phyloP scores from a whole-genome alignment of 495 filamentous ascomycete genomes.

The Penicillium angulare region DNA sequence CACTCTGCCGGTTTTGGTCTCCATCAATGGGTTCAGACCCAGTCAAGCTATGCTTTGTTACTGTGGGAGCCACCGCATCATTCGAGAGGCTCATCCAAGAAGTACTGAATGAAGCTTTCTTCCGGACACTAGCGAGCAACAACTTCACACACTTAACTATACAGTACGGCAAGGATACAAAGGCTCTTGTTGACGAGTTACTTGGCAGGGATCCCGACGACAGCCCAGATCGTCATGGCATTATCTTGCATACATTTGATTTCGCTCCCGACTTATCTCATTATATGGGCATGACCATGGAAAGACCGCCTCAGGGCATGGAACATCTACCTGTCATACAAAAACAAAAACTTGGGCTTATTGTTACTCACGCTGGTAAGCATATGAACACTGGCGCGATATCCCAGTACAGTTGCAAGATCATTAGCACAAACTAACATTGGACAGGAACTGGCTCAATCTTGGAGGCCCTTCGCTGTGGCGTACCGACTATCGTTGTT shows the following conservation, averaged over 20 bases:
- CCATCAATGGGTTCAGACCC: no score
- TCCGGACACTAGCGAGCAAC: slow-evolving; percentile 49
- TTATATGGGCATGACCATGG: slow-evolving; percentile 54
- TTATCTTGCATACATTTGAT: slow-evolving; percentile 62
- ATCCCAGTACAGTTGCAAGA: no score
- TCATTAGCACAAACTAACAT: neutral
- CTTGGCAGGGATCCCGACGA: slow-evolving; percentile 11
- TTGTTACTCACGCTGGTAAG: slow-evolving; percentile 87
- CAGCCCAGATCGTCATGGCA: slow-evolving; percentile 25
- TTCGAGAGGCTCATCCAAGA: slow-evolving; percentile 71
- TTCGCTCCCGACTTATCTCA: slow-evolving; percentile 58
- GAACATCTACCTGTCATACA: slow-evolving; percentile 24
- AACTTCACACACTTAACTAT: slow-evolving; percentile 67
- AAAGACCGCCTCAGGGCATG: slow-evolving; percentile 34
- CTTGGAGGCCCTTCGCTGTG: slow-evolving; percentile 68
- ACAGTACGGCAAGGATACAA: slow-evolving; percentile 70
- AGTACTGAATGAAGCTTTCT: slow-evolving; percentile 59
- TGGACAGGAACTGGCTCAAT: slow-evolving; percentile 81
- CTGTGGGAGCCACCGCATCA: slow-evolving; percentile 85
- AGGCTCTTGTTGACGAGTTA: slow-evolving; percentile 43
- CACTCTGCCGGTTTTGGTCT: no score
- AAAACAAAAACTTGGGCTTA: slow-evolving; percentile 47
- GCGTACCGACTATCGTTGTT: slow-evolving; percentile 75
- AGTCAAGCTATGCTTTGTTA: slow-evolving; percentile 69
- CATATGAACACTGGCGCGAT: no score